Conservation (phyloP, 495 filamentous ascomycete species). For the Penicillium paradoxum region DNA sequence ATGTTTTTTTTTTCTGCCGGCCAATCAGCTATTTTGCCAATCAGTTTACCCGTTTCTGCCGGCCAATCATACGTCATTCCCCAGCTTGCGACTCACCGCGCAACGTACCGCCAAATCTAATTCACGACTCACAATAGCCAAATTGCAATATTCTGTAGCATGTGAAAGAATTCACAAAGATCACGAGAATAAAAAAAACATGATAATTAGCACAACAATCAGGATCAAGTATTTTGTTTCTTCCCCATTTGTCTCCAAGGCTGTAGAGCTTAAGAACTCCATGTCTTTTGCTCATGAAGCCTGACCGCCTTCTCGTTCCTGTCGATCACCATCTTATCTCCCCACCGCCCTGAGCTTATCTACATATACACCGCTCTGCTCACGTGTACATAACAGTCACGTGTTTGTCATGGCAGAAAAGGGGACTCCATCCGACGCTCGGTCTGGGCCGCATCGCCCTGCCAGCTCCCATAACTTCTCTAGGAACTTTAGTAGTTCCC, state of each 20-base stretch:
- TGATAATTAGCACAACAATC: too few species aligned
- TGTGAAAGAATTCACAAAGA: too few species aligned
- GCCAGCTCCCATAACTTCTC: background rate
- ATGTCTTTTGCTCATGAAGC: background rate
- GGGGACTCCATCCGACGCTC: background rate
- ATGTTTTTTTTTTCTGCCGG: constrained; percentile 7
- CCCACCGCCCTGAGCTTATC: background rate
- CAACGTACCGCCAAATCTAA: background rate
- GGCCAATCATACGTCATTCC: background rate
- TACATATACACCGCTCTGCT: background rate
- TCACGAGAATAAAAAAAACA: too few species aligned
- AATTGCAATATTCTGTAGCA: too few species aligned
- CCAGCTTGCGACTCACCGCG: background rate
- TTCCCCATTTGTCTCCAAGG: too few species aligned
- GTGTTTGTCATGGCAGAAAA: background rate
- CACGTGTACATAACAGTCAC: background rate
- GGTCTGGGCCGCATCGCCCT: background rate
- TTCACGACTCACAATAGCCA: background rate
- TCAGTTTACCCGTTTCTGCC: background rate
- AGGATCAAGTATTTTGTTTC: too few species aligned
- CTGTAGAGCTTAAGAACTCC: too few species aligned
- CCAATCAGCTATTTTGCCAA: background rate
- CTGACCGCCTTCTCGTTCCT: background rate
- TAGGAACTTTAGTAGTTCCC: background rate
- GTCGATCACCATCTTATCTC: background rate